Evolutionary conservation across 768 basidiomycete species (phyloP).

Genomic region (Hemileccinum impolitum): DNA sequence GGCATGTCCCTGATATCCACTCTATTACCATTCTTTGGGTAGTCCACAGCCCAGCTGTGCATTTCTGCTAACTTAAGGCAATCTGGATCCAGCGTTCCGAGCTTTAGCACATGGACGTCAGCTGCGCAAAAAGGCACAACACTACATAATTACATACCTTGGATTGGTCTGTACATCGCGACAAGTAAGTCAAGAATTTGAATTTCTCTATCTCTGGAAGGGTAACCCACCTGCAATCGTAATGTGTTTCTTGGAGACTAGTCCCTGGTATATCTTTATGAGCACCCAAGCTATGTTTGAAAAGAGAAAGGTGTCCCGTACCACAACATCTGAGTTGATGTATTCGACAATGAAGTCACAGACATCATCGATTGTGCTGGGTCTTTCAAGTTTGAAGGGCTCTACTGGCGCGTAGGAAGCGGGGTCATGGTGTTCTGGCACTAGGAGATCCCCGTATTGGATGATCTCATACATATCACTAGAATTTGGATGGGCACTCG

Average conservation of each 20-base stretch:
- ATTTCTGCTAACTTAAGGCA: conserved; percentile 60
- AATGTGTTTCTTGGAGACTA: conserved; percentile 65
- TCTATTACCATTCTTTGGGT: conserved; percentile 71
- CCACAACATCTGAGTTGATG: conserved; percentile 78
- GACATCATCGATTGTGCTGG: conserved; percentile 64
- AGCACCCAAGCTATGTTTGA: background rate
- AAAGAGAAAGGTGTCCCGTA: conserved; percentile 28
- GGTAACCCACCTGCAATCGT: conserved; percentile 59
- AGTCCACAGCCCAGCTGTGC: conserved; percentile 68
- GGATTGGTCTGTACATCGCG: conserved; percentile 58
- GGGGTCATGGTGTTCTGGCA: conserved; percentile 46
- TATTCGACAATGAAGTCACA: conserved; percentile 82
- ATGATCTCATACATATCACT: conserved; percentile 71
- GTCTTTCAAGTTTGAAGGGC: conserved; percentile 38
- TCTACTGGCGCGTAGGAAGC: conserved; percentile 46
- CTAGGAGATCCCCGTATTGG: conserved; percentile 51
- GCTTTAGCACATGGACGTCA: conserved; percentile 32
- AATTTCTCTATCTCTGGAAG: background rate
- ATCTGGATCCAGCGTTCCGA: conserved; percentile 54
- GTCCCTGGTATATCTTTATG: conserved; percentile 44
- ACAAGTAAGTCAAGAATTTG: background rate
- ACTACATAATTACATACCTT: conserved; percentile 37
- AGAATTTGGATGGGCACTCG: background rate
- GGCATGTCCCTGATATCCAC: conserved; percentile 58
- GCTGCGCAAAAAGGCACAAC: background rate